A percentile compares a stretch with the other conserved stretches of the same genome.
Conservation (phyloP, 257 asterid species). For the Echium plantagineum region DNA sequence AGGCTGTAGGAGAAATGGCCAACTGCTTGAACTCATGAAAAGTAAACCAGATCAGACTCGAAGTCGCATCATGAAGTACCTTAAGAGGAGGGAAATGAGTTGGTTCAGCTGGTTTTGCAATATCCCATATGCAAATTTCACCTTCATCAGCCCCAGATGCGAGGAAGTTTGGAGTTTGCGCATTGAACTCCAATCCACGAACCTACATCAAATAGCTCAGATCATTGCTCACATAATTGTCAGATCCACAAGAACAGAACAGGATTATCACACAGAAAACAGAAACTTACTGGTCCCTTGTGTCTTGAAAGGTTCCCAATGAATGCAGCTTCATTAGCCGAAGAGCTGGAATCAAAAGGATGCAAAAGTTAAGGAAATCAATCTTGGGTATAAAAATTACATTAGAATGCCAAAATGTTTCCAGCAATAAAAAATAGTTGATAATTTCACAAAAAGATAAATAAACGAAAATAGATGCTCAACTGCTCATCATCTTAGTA, state of each 20-base stretch:
- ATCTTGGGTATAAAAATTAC: not conserved
- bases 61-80: constrained; percentile 25
- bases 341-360: constrained; percentile 28
- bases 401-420: no score
- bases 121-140: constrained; percentile 88
- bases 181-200: constrained; percentile 80
- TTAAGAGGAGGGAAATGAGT: constrained; percentile 77
- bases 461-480: no score
- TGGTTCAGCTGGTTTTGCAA: constrained; percentile 64
- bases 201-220: constrained; percentile 38
- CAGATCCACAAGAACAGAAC: not conserved
- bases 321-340: constrained; percentile 51
- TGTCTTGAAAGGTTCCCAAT: constrained; percentile 62
- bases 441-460: no score
- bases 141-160: constrained; percentile 99
- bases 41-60: not conserved
- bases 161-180: constrained; percentile 57
- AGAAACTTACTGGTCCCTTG: constrained; percentile 72
- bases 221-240: constrained; percentile 6
- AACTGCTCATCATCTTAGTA: no score
- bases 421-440: no score
- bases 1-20: no score
- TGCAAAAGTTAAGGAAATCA: constrained; percentile 7
- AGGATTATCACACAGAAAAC: not conserved
- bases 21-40: not conserved